Evolutionary conservation across 352 stramenopile species (phyloP), one percentile per base, ranked within the genome.

Genomic region (Phytophthora sp.): DNA sequence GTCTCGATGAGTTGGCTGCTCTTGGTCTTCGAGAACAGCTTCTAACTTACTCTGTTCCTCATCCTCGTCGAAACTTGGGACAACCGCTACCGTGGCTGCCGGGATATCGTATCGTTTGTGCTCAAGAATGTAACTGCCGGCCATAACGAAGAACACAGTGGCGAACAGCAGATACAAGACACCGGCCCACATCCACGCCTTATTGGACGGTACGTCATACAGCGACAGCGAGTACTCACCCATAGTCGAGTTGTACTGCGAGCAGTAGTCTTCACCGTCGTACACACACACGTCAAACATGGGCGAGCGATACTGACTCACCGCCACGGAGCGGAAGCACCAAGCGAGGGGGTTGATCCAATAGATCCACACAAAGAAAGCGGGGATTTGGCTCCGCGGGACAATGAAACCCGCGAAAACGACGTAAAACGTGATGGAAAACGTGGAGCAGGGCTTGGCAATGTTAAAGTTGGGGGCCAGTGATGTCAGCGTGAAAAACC

Each of bases 341-440:
- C 80, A 89, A 0, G 71, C 51, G 7, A 89, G 21, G 0, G 80
- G 82, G 41, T 86, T 83, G 24, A 88, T 69, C 66, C 72, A 88
- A 57, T 86, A 89, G 41, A 90, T 33, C 80, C 80, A 90, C n/a
- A 77, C 60, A n/a, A 76, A 49, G 26, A 75, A 86, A 35, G 13
- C 20, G 11, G 69, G 69, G 5, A 74, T 69, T 46, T 64, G 38
- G 18, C 36, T 53, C 26, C 16, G 20, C 9, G 53, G 47, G 13
- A 77, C 65, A 3, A 73, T 26, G 36, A 72, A 77, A 9, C 69
- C 69, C 2, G 53, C 65, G 45, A 74, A 77, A 1, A 77, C 41
- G 6, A 70, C 33, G 39, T 44, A 63, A 11, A 69, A 42, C 0
- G 52, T 24, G 38, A 82, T 69, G 21, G 59, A 71, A 39, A 84